Base-by-base conservation (phyloP, 75 land plant species). In the Pinus tabuliformis region DNA sequence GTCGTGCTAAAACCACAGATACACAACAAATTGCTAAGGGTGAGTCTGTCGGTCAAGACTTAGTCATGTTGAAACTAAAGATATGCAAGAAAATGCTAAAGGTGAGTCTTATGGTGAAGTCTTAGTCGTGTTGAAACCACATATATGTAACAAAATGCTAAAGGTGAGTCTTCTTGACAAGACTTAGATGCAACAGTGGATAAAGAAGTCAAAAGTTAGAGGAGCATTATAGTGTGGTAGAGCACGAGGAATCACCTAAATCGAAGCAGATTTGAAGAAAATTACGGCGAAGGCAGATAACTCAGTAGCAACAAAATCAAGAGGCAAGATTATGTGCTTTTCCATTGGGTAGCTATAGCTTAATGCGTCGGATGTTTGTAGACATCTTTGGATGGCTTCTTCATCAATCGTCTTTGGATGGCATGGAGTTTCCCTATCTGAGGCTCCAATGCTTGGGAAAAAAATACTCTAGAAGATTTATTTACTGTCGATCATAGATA, bases 311-410 rank as follows among this genome's bases (percentile, higher is more conserved):
- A 1, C 21, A 45, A 16, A 58, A 6, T 5, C 28, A 57, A 73
- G 21, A 70, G 26, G 9, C 12, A 58, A 28, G 20, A 60, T 60
- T 21, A 37, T 62, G 70, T 59, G 60, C 20, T 56, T 21, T 58
- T 20, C 26, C 73, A 1, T 1, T 71, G 4, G 61, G 57, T 56
- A 82, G 76, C 73, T 75, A 76, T 74, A 81, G 84, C 2, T 75
- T 84, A 59, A 81, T 77, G 9, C 81, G 86, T 61, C 78, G 82
- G 62, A 76, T 79, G 78, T 71, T 81, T 84, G 83, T 88, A 77
- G 86, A 86, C 91, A 88, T 80, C 82, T 86, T 13, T 89, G 91
- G 91, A 66, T 72, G 60, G 88, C 0, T 26, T 33, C 33, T 1
- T 1, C 33, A 33, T 2, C 33, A 2, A 33, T 33, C 33, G 2